Conservation (phyloP, 179 eudicot species). For the Heliamphora pulchella region DNA sequence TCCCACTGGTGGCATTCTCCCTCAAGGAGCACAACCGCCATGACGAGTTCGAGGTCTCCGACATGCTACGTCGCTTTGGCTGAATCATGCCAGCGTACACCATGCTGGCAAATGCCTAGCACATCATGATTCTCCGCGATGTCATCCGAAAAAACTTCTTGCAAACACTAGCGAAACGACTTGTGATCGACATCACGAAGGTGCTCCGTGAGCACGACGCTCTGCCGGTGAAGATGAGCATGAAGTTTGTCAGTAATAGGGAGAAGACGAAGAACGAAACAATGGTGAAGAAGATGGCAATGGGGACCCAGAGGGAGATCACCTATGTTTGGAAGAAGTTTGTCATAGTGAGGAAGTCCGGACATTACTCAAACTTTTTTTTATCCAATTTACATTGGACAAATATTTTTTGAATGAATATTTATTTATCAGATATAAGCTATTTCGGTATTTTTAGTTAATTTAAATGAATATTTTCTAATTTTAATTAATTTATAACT, state of each 20-base stretch:
- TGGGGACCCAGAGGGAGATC: constrained; percentile 28
- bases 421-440: too few species aligned
- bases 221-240: constrained; percentile 21
- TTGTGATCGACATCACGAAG: constrained; percentile 30
- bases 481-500: too few species aligned
- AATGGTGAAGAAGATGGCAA: constrained; percentile 17
- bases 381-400: too few species aligned
- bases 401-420: too few species aligned
- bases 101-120: constrained; percentile 43
- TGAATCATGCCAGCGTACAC: constrained; percentile 61
- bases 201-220: constrained; percentile 33
- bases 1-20: constrained; percentile 49
- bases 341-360: constrained; percentile 34
- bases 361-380: too few species aligned
- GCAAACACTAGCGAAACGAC: constrained; percentile 41
- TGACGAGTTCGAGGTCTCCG: constrained; percentile 42
- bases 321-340: constrained; percentile 48
- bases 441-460: too few species aligned
- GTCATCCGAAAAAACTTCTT: constrained; percentile 47
- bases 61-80: constrained; percentile 38
- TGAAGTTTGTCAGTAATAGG: constrained; percentile 11
- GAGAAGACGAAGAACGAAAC: not conserved
- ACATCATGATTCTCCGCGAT: constrained; percentile 37
- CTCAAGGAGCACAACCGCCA: constrained; percentile 39
- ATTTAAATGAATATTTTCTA: too few species aligned